phyloP scores from a whole-genome alignment of 1,284 basidiomycete genomes.

The Entoloma clypeatum region DNA sequence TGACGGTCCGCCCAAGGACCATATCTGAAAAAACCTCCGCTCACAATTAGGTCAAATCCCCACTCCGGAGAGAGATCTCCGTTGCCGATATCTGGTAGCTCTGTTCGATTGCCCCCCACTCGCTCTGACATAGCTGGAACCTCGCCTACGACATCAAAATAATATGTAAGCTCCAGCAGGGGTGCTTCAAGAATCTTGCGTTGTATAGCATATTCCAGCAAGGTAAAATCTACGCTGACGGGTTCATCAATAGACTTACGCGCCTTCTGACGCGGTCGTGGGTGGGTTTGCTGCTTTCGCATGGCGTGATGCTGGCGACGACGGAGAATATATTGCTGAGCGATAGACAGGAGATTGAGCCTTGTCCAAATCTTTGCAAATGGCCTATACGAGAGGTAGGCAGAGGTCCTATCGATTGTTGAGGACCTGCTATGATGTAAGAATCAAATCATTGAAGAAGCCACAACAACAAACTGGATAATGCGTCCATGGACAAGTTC shows the following conservation, averaged over 20 bases:
- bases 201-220: slow-evolving; percentile 82
- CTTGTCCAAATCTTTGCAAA: slow-evolving; percentile 57
- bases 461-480: slow-evolving; percentile 41
- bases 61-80: slow-evolving; percentile 88
- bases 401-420: slow-evolving; percentile 26
- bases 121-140: slow-evolving; percentile 46
- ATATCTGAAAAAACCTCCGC: slow-evolving; percentile 74
- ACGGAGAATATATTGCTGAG: slow-evolving; percentile 30
- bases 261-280: slow-evolving; percentile 30
- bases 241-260: slow-evolving; percentile 47
- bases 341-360: slow-evolving; percentile 44
- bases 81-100: slow-evolving; percentile 74
- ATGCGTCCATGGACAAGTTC: slow-evolving; percentile 58
- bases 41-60: slow-evolving; percentile 81
- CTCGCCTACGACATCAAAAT: slow-evolving; percentile 70
- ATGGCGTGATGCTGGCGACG: slow-evolving; percentile 25
- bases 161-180: slow-evolving; percentile 76
- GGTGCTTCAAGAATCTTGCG: slow-evolving; percentile 78
- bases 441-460: not conserved
- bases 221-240: slow-evolving; percentile 50
- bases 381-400: slow-evolving; percentile 42
- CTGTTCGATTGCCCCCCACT: slow-evolving; percentile 32
- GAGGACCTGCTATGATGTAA: slow-evolving; percentile 24
- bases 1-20: slow-evolving; percentile 95
- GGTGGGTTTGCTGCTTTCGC: slow-evolving; percentile 17